Percentiles rank a stretch among this genome's conserved stretches.
These are phyloP conservation scores for Talaromyces proteolyticus DNA, from an alignment of 495 filamentous ascomycete genomes.

Conservation along the genomic window DNA sequence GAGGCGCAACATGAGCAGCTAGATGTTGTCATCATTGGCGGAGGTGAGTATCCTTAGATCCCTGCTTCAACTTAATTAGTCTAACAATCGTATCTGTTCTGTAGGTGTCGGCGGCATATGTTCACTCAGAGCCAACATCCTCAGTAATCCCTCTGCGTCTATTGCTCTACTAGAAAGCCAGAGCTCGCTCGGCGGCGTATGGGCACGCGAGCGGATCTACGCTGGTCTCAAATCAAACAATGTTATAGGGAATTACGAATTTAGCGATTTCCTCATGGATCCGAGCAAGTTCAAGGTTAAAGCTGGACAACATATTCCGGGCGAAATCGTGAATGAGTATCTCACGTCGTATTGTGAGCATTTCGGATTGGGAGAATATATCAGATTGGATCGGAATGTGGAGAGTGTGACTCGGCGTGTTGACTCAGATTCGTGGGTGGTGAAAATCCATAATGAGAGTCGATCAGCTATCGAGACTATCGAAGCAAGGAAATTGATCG, in stretches of 20 bases:
- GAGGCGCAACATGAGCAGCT: no score
- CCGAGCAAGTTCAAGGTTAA: slow-evolving; percentile 51
- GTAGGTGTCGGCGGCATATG: slow-evolving; percentile 56
- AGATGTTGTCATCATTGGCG: slow-evolving; percentile 38
- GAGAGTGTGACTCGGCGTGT: slow-evolving; percentile 38
- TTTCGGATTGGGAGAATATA: slow-evolving; percentile 47
- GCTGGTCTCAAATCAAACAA: slow-evolving; percentile 63
- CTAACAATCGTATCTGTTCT: not conserved
- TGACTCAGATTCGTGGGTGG: slow-evolving; percentile 32
- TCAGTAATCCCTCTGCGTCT: slow-evolving; percentile 38
- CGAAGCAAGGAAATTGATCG: slow-evolving; percentile 51
- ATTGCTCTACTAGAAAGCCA: slow-evolving; percentile 46
- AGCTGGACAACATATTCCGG: slow-evolving; percentile 62
- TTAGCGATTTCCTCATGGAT: slow-evolving; percentile 69
- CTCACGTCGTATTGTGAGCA: slow-evolving; percentile 55
- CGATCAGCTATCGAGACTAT: slow-evolving; percentile 22
- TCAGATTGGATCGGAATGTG: slow-evolving; percentile 50
- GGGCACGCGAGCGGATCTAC: slow-evolving; percentile 60
- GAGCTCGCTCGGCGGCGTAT: slow-evolving; percentile 61
- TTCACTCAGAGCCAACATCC: slow-evolving; percentile 52
- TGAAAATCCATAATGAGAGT: slow-evolving; percentile 12
- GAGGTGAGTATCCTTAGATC: slow-evolving; percentile 23
- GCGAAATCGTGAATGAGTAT: slow-evolving; percentile 58
- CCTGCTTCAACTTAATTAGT: not conserved
- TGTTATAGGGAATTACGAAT: slow-evolving; percentile 60